Evolutionary conservation across 106 monocot species (phyloP), one percentile per base, ranked within the genome.

Genomic region (Dioscorea alata): DNA sequence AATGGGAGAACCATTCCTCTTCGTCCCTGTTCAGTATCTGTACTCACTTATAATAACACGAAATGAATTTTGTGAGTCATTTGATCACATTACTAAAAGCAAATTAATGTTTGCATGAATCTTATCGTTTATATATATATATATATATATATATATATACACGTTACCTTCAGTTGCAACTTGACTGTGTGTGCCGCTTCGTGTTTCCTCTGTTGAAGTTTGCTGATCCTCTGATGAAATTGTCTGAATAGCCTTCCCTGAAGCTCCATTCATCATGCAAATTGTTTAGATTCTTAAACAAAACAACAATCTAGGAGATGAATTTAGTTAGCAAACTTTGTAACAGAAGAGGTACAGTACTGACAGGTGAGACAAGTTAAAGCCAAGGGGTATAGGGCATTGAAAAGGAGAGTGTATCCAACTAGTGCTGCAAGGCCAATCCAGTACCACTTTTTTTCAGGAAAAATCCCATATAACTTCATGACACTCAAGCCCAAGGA

Each of bases 401-500:
- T 81, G 71, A 81, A 68, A 23, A 76, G 48, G 33, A 81, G 33
- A 33, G 71, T 63, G 21, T 71, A 81, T 59, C 81, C 71, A 17
- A 71, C 23, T 23, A 81, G 62, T 58, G 68, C 71, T 0, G 56
- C 81, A 9, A 76, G 60, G 48, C 71, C 71, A 68, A 81, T 81
- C 81, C 81, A 81, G 24, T 72, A 81, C 81, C 75, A 75, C 34
- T 76, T 68, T 23, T 65, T 23, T 64, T 71, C 67, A 25, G 74
- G 64, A 35, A 80, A 74, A 14, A 80, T 66, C 12, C 80, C 80
- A 24, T 75, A 69, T 18, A 20, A 13, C 60, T 67, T 68, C 22
- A 81, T 33, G 32, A 81, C 16, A 25, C 57, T 21, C 8, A 67
- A 68, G 23, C 81, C 81, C 23, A 81, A 35, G 2, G 81, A 50